Percentiles rank a stretch among this genome's conserved stretches.
phyloP scores from a whole-genome alignment of 2,329 filamentous ascomycete species.

The Whalleya microplaca region DNA sequence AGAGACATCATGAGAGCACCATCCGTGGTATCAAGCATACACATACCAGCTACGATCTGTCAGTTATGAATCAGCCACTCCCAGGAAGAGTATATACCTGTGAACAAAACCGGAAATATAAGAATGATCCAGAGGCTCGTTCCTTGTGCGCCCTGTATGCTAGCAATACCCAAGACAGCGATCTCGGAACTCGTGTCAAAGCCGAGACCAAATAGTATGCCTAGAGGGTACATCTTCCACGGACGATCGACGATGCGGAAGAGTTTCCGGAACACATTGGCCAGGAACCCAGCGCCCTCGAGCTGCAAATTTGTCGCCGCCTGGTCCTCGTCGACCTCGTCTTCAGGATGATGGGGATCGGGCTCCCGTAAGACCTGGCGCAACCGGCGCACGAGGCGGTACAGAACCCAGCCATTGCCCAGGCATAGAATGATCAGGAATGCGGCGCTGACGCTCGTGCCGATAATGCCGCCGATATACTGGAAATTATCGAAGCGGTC shows the following conservation, averaged over 20 bases:
- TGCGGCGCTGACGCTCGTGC: slow-evolving; percentile 81
- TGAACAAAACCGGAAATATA: slow-evolving; percentile 89
- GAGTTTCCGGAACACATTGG: slow-evolving; percentile 70
- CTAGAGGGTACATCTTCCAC: slow-evolving; percentile 70
- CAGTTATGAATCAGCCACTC: slow-evolving; percentile 4
- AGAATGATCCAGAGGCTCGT: slow-evolving; percentile 94
- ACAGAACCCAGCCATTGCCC: slow-evolving; percentile 86
- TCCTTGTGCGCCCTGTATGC: slow-evolving; percentile 81
- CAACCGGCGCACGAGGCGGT: slow-evolving; percentile 73
- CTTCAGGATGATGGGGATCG: slow-evolving; percentile 36
- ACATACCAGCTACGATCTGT: slow-evolving; percentile 75
- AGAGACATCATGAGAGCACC: slow-evolving; percentile 94
- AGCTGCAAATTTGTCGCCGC: slow-evolving; percentile 64
- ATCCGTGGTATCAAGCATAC: slow-evolving; percentile 87
- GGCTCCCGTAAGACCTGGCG: slow-evolving; percentile 57
- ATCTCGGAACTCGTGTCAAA: slow-evolving; percentile 97
- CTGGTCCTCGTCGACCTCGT: slow-evolving; percentile 17
- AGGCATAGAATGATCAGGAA: slow-evolving; percentile 82
- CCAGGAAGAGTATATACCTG: slow-evolving; percentile 53
- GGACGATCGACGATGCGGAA: slow-evolving; percentile 76
- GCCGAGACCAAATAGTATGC: slow-evolving; percentile 85
- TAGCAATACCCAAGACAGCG: slow-evolving; percentile 86
- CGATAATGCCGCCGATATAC: slow-evolving; percentile 83
- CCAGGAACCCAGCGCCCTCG: slow-evolving; percentile 77
- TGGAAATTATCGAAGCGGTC: slow-evolving; percentile 81